Evolutionary conservation across 352 stramenopile genomes (phyloP).

Genomic region (Pelagophyceae sp.): DNA sequence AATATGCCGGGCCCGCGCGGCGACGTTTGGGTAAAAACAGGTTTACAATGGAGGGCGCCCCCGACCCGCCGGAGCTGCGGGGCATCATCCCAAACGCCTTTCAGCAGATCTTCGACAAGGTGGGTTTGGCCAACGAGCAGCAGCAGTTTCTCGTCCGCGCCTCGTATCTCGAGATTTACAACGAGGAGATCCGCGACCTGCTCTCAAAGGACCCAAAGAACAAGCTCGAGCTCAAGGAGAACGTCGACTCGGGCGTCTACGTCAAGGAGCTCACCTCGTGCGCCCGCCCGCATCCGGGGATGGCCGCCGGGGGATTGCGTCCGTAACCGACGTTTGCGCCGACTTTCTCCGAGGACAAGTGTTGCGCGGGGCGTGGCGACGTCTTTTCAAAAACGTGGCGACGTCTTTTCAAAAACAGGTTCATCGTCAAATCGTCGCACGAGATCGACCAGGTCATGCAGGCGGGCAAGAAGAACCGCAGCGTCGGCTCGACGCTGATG

Average conservation of each 20-base stretch:
- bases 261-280: slow-evolving; percentile 80
- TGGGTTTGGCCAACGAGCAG: slow-evolving; percentile 67
- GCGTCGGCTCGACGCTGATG: slow-evolving; percentile 87
- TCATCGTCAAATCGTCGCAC: slow-evolving; percentile 40
- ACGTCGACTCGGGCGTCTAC: slow-evolving; percentile 83
- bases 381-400: slow-evolving; percentile 61
- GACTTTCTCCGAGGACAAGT: too few species aligned
- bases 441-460: slow-evolving; percentile 85
- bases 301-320: too few species aligned
- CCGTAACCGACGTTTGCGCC: too few species aligned
- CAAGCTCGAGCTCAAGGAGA: slow-evolving; percentile 83
- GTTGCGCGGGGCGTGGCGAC: too few species aligned
- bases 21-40: too few species aligned
- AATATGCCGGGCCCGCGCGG: neutral
- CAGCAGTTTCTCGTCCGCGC: slow-evolving; percentile 89
- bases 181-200: slow-evolving; percentile 86
- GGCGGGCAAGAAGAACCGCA: slow-evolving; percentile 82
- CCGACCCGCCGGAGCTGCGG: slow-evolving; percentile 65
- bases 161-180: slow-evolving; percentile 88
- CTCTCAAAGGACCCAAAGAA: slow-evolving; percentile 71
- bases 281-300: too few species aligned
- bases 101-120: slow-evolving; percentile 88
- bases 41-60: slow-evolving; percentile 76
- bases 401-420: too few species aligned
- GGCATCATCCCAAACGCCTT: slow-evolving; percentile 91